A percentile compares a stretch with the other conserved stretches of the same genome.
Conservation (phyloP, 2,329 filamentous ascomycete genomes). For the Biscogniauxia marginata region DNA sequence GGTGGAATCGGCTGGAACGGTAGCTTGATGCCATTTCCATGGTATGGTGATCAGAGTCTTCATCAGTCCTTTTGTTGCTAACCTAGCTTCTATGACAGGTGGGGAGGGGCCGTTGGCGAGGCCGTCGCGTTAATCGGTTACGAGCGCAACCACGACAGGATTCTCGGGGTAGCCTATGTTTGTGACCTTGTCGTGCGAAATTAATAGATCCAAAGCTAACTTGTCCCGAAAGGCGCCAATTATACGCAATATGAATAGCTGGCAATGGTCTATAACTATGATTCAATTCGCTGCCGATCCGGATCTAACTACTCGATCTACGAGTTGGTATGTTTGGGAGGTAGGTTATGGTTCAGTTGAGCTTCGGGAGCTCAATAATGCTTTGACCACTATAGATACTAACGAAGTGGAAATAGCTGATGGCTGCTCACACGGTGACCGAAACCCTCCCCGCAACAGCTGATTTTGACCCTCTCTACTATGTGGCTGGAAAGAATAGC, state of each 20-base stretch:
- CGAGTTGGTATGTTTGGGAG: slow-evolving; percentile 50
- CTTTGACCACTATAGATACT: too few relatives aligned
- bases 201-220: neutral
- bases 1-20: slow-evolving; percentile 48
- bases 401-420: slow-evolving; percentile 41
- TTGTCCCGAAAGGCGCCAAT: slow-evolving; percentile 38
- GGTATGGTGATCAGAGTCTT: slow-evolving; percentile 25
- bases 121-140: slow-evolving; percentile 64
- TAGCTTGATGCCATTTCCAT: slow-evolving; percentile 47
- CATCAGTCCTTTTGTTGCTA: slow-evolving; percentile 6
- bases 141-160: slow-evolving; percentile 62
- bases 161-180: slow-evolving; percentile 52
- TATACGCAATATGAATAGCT: slow-evolving; percentile 49
- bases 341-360: slow-evolving; percentile 14
- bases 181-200: slow-evolving; percentile 1
- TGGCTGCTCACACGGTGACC: slow-evolving; percentile 45
- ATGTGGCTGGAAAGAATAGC: slow-evolving; percentile 47
- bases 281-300: slow-evolving; percentile 49
- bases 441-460: slow-evolving; percentile 45
- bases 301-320: slow-evolving; percentile 47
- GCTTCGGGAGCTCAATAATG: too few relatives aligned
- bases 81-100: slow-evolving; percentile 25
- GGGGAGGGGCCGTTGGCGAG: slow-evolving; percentile 62
- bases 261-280: slow-evolving; percentile 52
- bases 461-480: slow-evolving; percentile 47